These are phyloP conservation scores for Penicillium taxi DNA, from an alignment of 495 filamentous ascomycete genomes.

Conservation along the genomic window DNA sequence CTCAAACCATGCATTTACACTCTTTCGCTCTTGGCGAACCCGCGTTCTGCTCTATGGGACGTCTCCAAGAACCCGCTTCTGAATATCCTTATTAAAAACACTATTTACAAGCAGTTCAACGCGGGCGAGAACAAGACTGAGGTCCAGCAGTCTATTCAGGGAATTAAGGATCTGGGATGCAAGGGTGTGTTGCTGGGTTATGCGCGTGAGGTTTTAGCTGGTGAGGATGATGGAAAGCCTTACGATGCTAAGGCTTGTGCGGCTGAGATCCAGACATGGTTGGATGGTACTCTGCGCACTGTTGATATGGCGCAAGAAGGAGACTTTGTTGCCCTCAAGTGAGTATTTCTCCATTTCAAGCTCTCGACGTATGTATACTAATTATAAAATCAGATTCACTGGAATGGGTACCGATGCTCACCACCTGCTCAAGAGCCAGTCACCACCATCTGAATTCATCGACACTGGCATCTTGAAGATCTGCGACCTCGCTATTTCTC, in stretches of 20 bases:
- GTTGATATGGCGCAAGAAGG: conserved; percentile 63
- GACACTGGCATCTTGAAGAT: conserved; percentile 62
- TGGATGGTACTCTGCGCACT: conserved; percentile 65
- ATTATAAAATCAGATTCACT: conserved; percentile 51
- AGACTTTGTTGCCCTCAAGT: conserved; percentile 86
- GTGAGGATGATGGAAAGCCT: conserved; percentile 26
- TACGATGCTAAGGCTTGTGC: conserved; percentile 30
- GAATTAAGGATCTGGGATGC: conserved; percentile 39
- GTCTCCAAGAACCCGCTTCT: conserved; percentile 41
- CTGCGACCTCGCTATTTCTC: conserved; percentile 64
- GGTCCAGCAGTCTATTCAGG: conserved; percentile 35
- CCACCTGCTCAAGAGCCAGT: conserved; percentile 48
- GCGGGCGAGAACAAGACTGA: conserved; percentile 42
- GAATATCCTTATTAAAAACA: conserved; percentile 39
- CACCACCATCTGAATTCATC: conserved; percentile 54
- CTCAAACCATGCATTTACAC: conserved; percentile 61
- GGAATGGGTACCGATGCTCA: conserved; percentile 80
- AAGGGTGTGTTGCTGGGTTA: conserved; percentile 43
- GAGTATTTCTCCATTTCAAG: conserved; percentile 15
- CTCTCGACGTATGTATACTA: neutral
- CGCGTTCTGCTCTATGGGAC: conserved; percentile 45
- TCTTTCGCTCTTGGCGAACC: conserved; percentile 63
- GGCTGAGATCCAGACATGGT: conserved; percentile 64
- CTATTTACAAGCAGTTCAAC: conserved; percentile 46
- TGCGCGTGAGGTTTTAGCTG: conserved; percentile 39